Conservation (phyloP, 371 early-diverging fungal genomes). For the Actinomortierella ambigua region DNA sequence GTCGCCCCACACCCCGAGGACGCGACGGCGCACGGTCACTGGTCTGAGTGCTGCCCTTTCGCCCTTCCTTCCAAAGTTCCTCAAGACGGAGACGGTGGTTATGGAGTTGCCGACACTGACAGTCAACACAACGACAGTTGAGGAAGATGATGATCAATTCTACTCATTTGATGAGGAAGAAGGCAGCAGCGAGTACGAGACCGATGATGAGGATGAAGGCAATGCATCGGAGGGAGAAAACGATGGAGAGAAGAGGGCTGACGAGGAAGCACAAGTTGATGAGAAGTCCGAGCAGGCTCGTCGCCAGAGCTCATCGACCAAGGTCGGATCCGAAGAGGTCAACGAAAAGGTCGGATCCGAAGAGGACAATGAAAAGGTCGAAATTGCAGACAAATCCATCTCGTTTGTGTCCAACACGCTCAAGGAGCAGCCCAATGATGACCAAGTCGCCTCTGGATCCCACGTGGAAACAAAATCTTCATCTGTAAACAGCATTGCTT, state of each 20-base stretch:
- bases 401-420: too few relatives aligned
- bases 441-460: too few relatives aligned
- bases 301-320: too few relatives aligned
- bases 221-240: slow-evolving; percentile 1
- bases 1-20: slow-evolving; percentile 21
- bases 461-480: too few relatives aligned
- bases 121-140: slow-evolving; percentile 33
- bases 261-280: too few relatives aligned
- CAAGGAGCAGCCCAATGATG: too few relatives aligned
- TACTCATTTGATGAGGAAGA: slow-evolving; percentile 15
- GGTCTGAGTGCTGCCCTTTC: slow-evolving; percentile 30
- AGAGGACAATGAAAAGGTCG: not conserved
- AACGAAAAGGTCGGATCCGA: not conserved
- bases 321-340: not conserved
- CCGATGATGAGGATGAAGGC: slow-evolving; percentile 17
- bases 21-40: slow-evolving; percentile 26
- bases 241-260: not conserved
- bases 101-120: slow-evolving; percentile 37
- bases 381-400: too few relatives aligned
- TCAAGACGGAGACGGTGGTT: slow-evolving; percentile 26
- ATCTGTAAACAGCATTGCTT: too few relatives aligned
- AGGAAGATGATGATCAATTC: slow-evolving; percentile 14
- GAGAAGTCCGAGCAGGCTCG: too few relatives aligned
- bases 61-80: slow-evolving; percentile 23
- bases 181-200: slow-evolving; percentile 16